Evolutionary conservation across 2,329 filamentous ascomycete genomes (phyloP).

Genomic region (Diaporthe vexans): DNA sequence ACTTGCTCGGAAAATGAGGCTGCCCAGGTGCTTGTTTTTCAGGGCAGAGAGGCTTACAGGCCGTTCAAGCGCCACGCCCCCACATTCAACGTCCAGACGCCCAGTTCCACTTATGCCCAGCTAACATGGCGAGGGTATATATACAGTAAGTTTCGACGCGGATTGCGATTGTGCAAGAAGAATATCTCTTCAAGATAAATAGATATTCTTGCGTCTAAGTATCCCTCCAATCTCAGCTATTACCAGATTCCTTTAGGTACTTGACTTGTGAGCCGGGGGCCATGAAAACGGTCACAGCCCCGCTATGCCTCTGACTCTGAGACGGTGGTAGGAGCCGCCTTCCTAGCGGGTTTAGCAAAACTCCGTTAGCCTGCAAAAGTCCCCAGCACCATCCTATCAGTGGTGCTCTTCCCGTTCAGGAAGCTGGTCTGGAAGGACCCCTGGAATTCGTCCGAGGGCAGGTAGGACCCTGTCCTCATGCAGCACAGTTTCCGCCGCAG

Average conservation of each 20-base stretch:
- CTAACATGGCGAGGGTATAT: too few species aligned
- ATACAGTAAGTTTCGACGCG: too few species aligned
- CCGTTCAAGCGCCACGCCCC: too few species aligned
- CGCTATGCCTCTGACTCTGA: neutral
- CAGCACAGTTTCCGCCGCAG: neutral
- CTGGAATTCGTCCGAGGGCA: constrained; percentile 8
- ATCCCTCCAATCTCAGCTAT: neutral
- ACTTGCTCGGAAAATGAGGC: neutral
- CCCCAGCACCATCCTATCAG: constrained; percentile 9
- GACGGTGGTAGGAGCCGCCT: neutral
- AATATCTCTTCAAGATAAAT: too few species aligned
- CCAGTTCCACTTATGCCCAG: too few species aligned
- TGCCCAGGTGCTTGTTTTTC: neutral
- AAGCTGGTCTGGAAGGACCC: constrained; percentile 19
- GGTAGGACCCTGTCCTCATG: constrained; percentile 2
- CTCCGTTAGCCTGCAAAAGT: constrained; percentile 29
- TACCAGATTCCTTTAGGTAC: neutral
- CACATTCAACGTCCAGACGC: too few species aligned
- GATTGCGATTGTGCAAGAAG: too few species aligned
- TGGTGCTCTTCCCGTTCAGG: constrained; percentile 23
- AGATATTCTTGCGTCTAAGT: neutral
- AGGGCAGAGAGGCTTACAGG: too few species aligned
- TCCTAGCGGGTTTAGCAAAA: neutral
- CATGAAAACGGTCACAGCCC: neutral
- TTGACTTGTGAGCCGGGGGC: neutral